Conservation (phyloP, 306 rosid species). For the Dryas octopetala region DNA sequence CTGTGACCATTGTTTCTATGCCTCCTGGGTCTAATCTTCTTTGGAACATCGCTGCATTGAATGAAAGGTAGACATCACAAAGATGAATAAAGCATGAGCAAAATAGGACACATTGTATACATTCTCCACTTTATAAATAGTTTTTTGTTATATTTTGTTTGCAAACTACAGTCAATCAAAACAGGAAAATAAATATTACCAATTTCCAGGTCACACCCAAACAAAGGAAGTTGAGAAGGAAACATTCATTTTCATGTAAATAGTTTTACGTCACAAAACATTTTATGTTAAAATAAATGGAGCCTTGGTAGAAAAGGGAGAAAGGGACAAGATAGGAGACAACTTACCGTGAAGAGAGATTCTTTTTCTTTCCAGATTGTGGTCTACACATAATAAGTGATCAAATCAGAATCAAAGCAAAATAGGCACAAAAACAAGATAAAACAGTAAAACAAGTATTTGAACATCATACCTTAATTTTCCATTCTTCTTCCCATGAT, state of each 20-base stretch:
- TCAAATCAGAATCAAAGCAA: slow-evolving; percentile 21
- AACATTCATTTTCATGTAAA: not conserved
- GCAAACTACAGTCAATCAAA: no score
- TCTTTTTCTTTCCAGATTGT: slow-evolving; percentile 18
- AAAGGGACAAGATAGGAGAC: not conserved
- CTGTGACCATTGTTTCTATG: slow-evolving; percentile 26
- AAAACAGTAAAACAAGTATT: not conserved
- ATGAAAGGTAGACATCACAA: slow-evolving; percentile 17
- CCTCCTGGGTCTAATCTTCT: slow-evolving; percentile 39
- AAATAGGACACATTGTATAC: not conserved
- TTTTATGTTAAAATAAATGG: no score
- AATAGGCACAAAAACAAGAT: slow-evolving; percentile 3
- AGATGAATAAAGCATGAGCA: slow-evolving; percentile 23
- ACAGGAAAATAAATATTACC: not conserved
- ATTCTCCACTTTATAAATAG: not conserved
- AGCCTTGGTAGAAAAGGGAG: not conserved
- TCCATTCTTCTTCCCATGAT: slow-evolving; percentile 34
- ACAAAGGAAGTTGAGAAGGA: not conserved
- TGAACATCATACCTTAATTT: slow-evolving; percentile 42
- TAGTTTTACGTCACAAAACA: no score
- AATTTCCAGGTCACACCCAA: not conserved
- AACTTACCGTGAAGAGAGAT: slow-evolving; percentile 24
- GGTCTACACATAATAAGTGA: slow-evolving; percentile 6
- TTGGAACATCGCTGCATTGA: slow-evolving; percentile 47
- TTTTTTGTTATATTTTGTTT: no score